Conservation (phyloP, 345 rosid species). For the Trapa incisa region DNA sequence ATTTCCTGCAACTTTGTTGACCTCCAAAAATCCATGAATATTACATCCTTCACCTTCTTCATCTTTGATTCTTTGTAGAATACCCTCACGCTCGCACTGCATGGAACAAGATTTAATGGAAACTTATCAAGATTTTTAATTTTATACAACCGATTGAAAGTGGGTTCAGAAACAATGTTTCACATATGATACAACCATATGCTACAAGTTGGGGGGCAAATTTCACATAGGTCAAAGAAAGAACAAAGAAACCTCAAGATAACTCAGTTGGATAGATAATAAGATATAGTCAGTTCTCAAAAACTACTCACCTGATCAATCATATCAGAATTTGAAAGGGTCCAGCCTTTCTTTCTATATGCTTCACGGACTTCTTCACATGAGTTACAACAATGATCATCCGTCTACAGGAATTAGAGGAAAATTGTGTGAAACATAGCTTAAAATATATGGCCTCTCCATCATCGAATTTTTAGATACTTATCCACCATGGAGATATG, state of each 20-base stretch:
- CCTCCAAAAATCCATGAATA: conserved; percentile 83
- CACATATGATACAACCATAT: not conserved
- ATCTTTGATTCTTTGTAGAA: conserved; percentile 72
- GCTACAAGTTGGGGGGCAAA: not conserved
- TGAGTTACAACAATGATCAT: conserved; percentile 74
- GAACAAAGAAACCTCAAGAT: not conserved
- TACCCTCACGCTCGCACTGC: conserved; percentile 95
- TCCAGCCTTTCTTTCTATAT: conserved; percentile 93
- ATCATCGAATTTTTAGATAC: not conserved
- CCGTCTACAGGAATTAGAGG: conserved; percentile 28
- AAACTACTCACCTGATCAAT: conserved; percentile 65
- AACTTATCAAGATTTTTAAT: not conserved
- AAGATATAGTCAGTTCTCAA: not conserved
- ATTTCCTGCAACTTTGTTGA: conserved; percentile 90
- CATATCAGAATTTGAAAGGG: conserved; percentile 59
- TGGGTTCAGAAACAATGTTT: not conserved
- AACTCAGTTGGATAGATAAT: not conserved
- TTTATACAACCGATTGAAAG: not conserved
- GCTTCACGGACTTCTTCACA: conserved; percentile 97
- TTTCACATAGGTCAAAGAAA: not conserved
- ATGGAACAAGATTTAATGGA: conserved; percentile 7
- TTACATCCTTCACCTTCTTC: conserved; percentile 98
- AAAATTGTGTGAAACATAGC: not conserved
- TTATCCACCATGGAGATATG: not conserved
- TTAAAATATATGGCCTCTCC: not conserved